Evolutionary conservation across 2,329 filamentous ascomycete species (phyloP), one percentile per base, ranked within the genome.

Genomic region (Fusarium clavum): DNA sequence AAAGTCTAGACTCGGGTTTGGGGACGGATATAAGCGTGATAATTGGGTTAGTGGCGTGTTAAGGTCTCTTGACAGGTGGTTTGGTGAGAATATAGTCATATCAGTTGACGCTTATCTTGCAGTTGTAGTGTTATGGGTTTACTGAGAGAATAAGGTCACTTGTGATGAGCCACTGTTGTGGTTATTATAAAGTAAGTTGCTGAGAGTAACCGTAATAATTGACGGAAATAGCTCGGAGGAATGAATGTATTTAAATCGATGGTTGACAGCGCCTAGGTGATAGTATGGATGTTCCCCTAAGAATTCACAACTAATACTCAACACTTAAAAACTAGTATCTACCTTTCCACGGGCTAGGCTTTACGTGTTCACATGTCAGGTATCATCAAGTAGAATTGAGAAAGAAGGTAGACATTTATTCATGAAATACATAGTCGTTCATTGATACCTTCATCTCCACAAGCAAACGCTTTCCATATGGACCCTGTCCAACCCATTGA

Each of bases 91-190:
- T n/a, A 6, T n/a, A n/a, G 18, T 38, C 18, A 38, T 38, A 7
- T 38, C 34, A 38, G 34, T 12, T 38, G 18, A n/a, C 6, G 1
- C 11, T 34, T 10, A 2, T 9, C 30, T 16, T 16, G 14, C 18
- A 34, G 14, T 2, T 34, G 14, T 9, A 34, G 32, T 34, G 14
- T 18, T 34, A 9, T 6, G 5, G 10, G 34, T 6, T n/a, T n/a
- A 3, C 9, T 4, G 18, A 1, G 18, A n/a, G 3, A 3, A 0
- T 3, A 18, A 18, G 5, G 16, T 34, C 4, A 5, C 8, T 34
- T 18, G 8, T 10, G 5, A 10, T 10, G 8, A 18, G 14, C 8
- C 8, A 18, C 30, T 32, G 4, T 32, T 13, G 11, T 30, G 12
- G 29, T 30, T 13, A 13, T 30, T 30, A 6, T 13, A n/a, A 7